Evolutionary conservation across 768 basidiomycete genomes (phyloP), one percentile per base, ranked within the genome.

Genomic region (Tubosaeta sp.): DNA sequence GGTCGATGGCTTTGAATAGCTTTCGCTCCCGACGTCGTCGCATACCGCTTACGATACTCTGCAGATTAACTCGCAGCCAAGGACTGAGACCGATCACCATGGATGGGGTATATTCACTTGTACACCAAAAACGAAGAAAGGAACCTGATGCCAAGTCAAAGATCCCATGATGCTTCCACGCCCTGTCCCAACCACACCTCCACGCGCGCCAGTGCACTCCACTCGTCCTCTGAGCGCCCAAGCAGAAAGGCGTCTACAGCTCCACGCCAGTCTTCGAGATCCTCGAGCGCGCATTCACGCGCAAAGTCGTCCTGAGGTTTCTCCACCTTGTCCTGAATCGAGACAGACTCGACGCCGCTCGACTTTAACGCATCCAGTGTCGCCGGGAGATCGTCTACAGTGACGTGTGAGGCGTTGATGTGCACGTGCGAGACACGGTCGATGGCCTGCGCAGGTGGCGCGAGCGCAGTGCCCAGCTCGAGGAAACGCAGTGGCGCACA

Each of bases 251-350:
- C 19, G 0, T 68, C 58, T 4, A 68, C 19, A 14, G 59, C 57
- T 3, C 48, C 42, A 16, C 40, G 30, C 67, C 67, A 68, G 10
- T 68, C 67, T 32, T 57, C 44, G 48, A 68, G 62, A 44, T 68
- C 67, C 19, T 69, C 67, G 13, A 69, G 53, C 0, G 67, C 67
- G 22, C 68, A 69, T 38, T 68, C 59, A 5, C 56, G 62, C 0
- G 53, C 55, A 16, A 68, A 68, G 0, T 64, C 55, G 46, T 68
- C 66, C 27, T 64, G 52, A 1, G 14, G n/a, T 11, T 27, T 44
- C 32, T 24, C 58, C 41, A 43, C 46, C 45, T 34, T 22, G 14
- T 29, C 13, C 21, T 53, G 46, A 34, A 68, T 56, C 18, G 57
- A 57, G 48, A 69, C 53, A 32, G 59, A 50, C 32, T 58, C 52